Evolutionary conservation across 2,329 filamentous ascomycete species (phyloP).

Genomic region (Xylariales sp.): DNA sequence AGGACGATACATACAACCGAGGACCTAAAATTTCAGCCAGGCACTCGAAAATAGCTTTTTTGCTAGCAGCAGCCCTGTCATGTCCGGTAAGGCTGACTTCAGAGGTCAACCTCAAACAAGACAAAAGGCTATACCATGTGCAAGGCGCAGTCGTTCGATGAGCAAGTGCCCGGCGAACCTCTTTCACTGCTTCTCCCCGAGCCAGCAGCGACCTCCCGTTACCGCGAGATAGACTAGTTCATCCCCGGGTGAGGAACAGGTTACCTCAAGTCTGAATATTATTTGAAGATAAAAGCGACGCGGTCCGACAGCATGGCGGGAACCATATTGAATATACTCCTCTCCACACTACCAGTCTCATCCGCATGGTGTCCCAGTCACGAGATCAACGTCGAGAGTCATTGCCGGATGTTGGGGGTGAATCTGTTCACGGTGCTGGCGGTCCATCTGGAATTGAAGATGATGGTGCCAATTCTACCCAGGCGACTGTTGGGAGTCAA

Average conservation of each 20-base stretch:
- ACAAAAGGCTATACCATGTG: neutral
- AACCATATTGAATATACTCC: neutral
- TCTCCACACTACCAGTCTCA: neutral
- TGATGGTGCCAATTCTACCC: neutral
- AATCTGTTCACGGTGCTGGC: neutral
- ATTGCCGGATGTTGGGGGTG: neutral
- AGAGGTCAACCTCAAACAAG: neutral
- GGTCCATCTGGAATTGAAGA: neutral
- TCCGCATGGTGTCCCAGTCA: constrained; percentile 1
- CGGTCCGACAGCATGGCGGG: neutral
- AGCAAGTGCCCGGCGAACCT: too few species aligned
- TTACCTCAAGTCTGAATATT: neutral
- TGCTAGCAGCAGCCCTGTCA: too few species aligned
- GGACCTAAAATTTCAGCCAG: too few species aligned
- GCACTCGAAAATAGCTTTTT: too few species aligned
- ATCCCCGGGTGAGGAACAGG: too few species aligned
- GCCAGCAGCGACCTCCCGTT: too few species aligned
- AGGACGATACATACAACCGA: too few species aligned
- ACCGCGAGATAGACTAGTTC: too few species aligned
- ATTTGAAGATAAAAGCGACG: neutral
- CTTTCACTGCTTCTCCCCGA: too few species aligned
- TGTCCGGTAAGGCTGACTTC: constrained; percentile 2
- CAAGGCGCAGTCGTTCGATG: constrained; percentile 2
- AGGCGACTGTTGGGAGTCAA: too few species aligned
- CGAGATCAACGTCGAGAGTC: neutral